Conservation (phyloP, 495 filamentous ascomycete genomes). For the Niebla homalea region DNA sequence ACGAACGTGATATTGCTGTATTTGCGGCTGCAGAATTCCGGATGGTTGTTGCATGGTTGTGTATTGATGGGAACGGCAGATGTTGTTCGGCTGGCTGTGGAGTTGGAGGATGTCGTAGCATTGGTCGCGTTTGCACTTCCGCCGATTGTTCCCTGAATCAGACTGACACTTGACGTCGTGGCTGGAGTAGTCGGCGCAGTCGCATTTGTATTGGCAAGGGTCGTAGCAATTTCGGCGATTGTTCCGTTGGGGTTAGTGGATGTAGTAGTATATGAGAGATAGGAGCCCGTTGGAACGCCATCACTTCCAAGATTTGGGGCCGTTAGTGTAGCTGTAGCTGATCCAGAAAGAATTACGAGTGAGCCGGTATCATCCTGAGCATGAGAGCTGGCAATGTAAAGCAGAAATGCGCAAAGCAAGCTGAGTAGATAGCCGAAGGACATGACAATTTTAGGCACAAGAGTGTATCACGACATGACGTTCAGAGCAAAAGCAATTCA, state of each 20-base stretch:
- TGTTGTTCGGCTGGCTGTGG: conserved; percentile 28
- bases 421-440: too few relatives aligned
- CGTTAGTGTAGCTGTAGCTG: conserved; percentile 1
- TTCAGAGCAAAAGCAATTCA: too few relatives aligned
- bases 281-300: conserved; percentile 13
- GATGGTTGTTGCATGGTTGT: conserved; percentile 71
- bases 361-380: conserved; percentile 7
- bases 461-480: too few relatives aligned
- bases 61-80: conserved; percentile 43
- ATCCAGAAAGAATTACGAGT: conserved; percentile 5
- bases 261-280: conserved; percentile 11
- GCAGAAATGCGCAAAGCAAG: conserved; percentile 1
- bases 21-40: conserved; percentile 66
- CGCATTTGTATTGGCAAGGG: conserved; percentile 19
- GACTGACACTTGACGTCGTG: conserved; percentile 25
- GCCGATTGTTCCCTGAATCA: conserved; percentile 26
- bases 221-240: conserved; percentile 4
- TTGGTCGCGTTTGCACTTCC: conserved; percentile 15
- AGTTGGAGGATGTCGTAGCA: conserved; percentile 30
- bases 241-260: conserved; percentile 7
- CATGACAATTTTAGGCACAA: too few relatives aligned
- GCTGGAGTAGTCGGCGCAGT: conserved; percentile 20
- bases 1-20: conserved; percentile 88
- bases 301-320: conserved; percentile 9
- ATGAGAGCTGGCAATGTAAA: not conserved